Percentiles rank a stretch among this genome's conserved stretches.
phyloP scores from a whole-genome alignment of 345 rosid species.

The Gossypium bickii region DNA sequence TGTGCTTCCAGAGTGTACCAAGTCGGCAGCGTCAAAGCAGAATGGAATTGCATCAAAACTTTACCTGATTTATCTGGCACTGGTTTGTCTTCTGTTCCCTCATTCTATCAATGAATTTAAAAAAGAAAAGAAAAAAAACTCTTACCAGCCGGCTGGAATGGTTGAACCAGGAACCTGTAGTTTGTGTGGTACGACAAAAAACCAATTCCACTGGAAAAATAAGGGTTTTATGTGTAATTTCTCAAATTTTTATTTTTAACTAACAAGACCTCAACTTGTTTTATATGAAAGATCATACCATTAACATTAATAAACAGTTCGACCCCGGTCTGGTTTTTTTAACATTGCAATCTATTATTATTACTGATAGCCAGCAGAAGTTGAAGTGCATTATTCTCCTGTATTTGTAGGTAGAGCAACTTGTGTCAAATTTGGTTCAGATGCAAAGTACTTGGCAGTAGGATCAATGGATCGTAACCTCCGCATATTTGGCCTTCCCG shows the following conservation, averaged over 20 bases:
- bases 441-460: slow-evolving; percentile 75
- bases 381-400: neutral
- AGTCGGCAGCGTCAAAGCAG: slow-evolving; percentile 80
- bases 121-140: neutral
- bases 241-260: too few relatives aligned
- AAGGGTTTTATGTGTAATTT: too few relatives aligned
- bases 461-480: slow-evolving; percentile 94
- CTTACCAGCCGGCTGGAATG: too few relatives aligned
- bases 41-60: slow-evolving; percentile 85
- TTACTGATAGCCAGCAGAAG: neutral
- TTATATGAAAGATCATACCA: too few relatives aligned
- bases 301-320: too few relatives aligned
- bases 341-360: too few relatives aligned
- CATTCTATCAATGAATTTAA: neutral
- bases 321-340: too few relatives aligned
- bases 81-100: slow-evolving; percentile 43
- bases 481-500: slow-evolving; percentile 73
- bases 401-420: slow-evolving; percentile 60
- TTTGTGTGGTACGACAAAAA: too few relatives aligned
- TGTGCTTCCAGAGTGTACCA: slow-evolving; percentile 62
- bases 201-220: too few relatives aligned
- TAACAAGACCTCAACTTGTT: too few relatives aligned
- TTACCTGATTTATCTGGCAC: slow-evolving; percentile 98
- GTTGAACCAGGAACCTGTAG: neutral
- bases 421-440: slow-evolving; percentile 69